Base-by-base conservation (phyloP, 192 early-diverging fungal species). In the Coemansia aciculifera region DNA sequence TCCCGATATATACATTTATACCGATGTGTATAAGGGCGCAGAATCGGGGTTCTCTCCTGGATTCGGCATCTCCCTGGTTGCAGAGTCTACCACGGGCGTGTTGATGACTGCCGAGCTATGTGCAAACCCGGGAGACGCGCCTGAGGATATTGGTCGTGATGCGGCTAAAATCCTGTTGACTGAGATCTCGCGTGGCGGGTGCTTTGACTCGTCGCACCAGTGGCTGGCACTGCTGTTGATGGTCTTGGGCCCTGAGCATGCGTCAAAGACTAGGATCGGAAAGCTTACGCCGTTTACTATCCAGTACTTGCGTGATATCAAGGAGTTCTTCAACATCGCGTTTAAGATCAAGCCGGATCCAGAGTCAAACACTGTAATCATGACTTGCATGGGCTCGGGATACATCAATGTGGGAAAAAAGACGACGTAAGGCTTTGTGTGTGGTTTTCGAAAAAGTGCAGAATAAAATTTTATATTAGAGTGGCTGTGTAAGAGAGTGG, bases 1-100 rank as follows among this genome's bases (percentile, higher is more conserved):
- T 66, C 95, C 95, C 5, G 96, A 99, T 74, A 92, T 99, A 37
- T 97, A 97, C 73, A 90, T 99, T 60, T 97, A 95, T 79, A 95
- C 97, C 27, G 97, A 98, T 81, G 93, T 96, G 51, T 98, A 92
- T 77, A 95, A 95, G 73, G 96, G 97, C n/a, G 91, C 89, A 8
- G 95, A 99, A 66, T 90, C 91, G 17, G 96, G 97, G 37, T 77
- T 90, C 61, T 94, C 91, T 46, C 95, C 97, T 17, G 97, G 96
- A 8, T 99, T 96, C 72, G 95, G 90, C 1, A 79, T 96, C 24
- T 91, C 91, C 27, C 75, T 99, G 44, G 95, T 99, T 4, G 96
- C 95, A 6, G 95, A 98, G 78, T 89, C 93, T 5, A 96, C 91
- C 0, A 95, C 92, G 0, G 91, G 91, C 2, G 91, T 77, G 2